Conservation (phyloP, 2,329 filamentous ascomycete genomes). For the Ceratocystis lukuohia region DNA sequence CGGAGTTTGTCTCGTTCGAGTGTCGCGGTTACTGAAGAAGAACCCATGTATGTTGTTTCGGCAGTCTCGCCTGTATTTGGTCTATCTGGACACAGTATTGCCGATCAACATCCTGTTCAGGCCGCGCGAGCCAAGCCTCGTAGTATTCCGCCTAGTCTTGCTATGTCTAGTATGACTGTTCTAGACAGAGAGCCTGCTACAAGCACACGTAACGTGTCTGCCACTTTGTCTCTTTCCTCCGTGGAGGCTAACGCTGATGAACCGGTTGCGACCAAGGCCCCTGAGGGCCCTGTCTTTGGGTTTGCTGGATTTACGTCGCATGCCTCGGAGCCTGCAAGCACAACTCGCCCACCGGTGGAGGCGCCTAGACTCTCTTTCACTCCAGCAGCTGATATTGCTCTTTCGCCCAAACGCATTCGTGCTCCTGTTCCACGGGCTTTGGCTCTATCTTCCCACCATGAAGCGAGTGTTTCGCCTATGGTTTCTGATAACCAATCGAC, state of each 20-base stretch:
- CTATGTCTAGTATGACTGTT: slow-evolving; percentile 7
- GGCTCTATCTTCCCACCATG: slow-evolving; percentile 14
- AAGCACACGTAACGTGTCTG: slow-evolving; percentile 13
- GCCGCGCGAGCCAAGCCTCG: slow-evolving; percentile 4
- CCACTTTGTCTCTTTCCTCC: slow-evolving; percentile 21
- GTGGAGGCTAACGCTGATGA: slow-evolving; percentile 22
- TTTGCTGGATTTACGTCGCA: slow-evolving; percentile 25
- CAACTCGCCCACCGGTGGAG: slow-evolving; percentile 21
- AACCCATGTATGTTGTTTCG: slow-evolving; percentile 20
- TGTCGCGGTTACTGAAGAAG: slow-evolving; percentile 21
- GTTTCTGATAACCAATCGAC: neutral
- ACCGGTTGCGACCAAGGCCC: slow-evolving; percentile 8
- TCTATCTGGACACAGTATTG: slow-evolving; percentile 2
- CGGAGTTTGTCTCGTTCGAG: slow-evolving; percentile 21
- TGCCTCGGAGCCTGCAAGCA: slow-evolving; percentile 24
- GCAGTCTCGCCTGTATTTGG: slow-evolving; percentile 15
- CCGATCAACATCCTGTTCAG: slow-evolving; percentile 16
- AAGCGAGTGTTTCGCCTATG: slow-evolving; percentile 11
- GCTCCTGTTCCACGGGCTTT: slow-evolving; percentile 9
- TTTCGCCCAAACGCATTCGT: slow-evolving; percentile 3
- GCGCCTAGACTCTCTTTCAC: slow-evolving; percentile 13
- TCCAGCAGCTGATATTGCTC: slow-evolving; percentile 4
- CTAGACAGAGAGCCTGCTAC: slow-evolving; percentile 19
- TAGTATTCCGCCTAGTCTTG: neutral
- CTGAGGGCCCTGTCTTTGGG: slow-evolving; percentile 20